Conservation (phyloP, 495 filamentous ascomycete species). For the Cercophora sp. region DNA sequence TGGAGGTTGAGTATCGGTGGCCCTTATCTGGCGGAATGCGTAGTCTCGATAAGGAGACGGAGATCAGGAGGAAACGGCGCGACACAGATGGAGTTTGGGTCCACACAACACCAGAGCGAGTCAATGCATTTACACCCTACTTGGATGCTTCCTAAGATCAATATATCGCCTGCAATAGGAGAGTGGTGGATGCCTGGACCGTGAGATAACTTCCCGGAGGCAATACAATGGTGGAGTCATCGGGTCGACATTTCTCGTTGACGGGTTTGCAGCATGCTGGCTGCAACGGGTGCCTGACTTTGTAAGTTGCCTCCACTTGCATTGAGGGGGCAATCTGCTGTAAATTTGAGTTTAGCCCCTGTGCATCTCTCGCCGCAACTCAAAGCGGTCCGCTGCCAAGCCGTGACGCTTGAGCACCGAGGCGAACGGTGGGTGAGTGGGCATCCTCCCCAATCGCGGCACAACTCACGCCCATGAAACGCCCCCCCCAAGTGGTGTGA, state of each 20-base stretch:
- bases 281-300: background rate
- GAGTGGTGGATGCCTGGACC: too few relatives aligned
- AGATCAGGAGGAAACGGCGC: constrained; percentile 4
- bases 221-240: background rate
- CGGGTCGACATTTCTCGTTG: background rate
- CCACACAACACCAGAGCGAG: constrained; percentile 8
- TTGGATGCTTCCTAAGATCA: too few relatives aligned
- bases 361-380: background rate
- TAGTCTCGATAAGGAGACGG: constrained; percentile 5
- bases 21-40: background rate
- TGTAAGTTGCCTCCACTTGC: background rate
- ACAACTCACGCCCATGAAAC: constrained; percentile 14
- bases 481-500: too few relatives aligned
- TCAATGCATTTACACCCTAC: constrained; percentile 6
- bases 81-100: constrained; percentile 7
- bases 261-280: too few relatives aligned
- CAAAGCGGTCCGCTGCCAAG: background rate
- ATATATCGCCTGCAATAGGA: too few relatives aligned
- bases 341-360: constrained; percentile 15
- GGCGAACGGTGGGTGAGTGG: too few relatives aligned
- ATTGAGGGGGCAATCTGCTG: constrained; percentile 4
- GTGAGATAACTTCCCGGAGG: too few relatives aligned
- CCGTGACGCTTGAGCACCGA: background rate
- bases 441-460: constrained; percentile 11
- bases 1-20: background rate